phyloP scores from a whole-genome alignment of 176 grass and related monocot species.

The Zoysia japonica region DNA sequence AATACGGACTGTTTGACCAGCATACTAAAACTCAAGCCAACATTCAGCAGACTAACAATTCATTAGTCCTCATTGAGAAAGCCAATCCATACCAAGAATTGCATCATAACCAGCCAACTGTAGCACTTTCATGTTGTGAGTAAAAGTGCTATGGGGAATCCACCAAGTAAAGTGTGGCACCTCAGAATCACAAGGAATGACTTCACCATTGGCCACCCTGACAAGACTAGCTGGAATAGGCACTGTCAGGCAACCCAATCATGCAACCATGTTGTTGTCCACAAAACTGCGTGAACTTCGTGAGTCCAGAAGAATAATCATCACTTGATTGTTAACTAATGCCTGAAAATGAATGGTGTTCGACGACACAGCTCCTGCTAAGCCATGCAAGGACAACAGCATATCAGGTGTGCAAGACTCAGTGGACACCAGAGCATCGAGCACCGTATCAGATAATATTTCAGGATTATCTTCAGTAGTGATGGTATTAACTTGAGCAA shows the following conservation, averaged over 20 bases:
- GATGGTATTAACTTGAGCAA: background rate
- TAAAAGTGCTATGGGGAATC: background rate
- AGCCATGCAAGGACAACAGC: background rate
- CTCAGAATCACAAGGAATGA: fast-evolving
- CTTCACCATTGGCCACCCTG: background rate
- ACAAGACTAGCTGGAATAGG: background rate
- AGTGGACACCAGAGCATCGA: background rate
- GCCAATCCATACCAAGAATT: background rate
- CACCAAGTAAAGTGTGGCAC: background rate
- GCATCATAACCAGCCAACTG: background rate
- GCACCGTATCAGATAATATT: background rate
- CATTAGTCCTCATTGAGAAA: background rate
- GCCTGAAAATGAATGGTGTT: background rate
- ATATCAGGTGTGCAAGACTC: background rate
- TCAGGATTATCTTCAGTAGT: background rate
- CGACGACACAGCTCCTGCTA: background rate
- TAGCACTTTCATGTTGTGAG: background rate
- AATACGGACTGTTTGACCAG: background rate
- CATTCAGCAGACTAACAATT: background rate
- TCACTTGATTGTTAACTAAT: background rate
- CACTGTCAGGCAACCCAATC: background rate
- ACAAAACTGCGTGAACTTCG: background rate
- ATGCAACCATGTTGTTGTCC: background rate
- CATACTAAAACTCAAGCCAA: background rate
- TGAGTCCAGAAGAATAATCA: background rate